phyloP scores from a whole-genome alignment of 345 rosid genomes.

The Citrus unshiu region DNA sequence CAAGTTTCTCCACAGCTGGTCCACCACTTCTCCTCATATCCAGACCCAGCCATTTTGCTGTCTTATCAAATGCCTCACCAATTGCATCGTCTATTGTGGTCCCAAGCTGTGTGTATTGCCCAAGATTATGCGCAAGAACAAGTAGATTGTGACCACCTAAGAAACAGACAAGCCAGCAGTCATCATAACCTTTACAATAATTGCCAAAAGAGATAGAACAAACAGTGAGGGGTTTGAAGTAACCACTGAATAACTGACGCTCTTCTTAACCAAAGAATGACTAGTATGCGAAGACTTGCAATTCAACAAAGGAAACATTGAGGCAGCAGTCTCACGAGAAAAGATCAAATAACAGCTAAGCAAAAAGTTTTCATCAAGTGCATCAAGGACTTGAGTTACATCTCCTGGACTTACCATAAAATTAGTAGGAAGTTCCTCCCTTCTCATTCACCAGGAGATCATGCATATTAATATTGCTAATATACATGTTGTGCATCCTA shows the following conservation, averaged over 20 bases:
- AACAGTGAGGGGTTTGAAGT: neutral
- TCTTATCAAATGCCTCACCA: constrained; percentile 94
- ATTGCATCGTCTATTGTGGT: constrained; percentile 95
- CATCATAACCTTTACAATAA: neutral
- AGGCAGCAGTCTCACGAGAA: neutral
- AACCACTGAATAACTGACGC: neutral
- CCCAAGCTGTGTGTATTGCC: constrained; percentile 87
- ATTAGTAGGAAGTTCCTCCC: neutral
- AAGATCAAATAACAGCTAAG: neutral
- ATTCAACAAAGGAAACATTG: neutral
- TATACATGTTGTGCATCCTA: neutral
- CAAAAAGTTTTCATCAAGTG: neutral
- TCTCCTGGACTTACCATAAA: neutral
- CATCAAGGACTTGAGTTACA: neutral
- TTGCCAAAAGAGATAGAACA: neutral
- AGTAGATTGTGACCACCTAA: constrained; percentile 90
- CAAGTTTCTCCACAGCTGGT: constrained; percentile 93
- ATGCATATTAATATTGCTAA: neutral
- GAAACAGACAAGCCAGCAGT: constrained; percentile 7
- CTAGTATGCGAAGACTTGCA: neutral
- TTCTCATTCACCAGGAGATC: neutral
- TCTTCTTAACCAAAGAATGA: neutral
- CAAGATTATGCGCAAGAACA: constrained; percentile 80
- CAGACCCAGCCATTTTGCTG: constrained; percentile 95
- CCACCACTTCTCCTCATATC: constrained; percentile 94